Percentiles rank a stretch among this genome's conserved stretches.
phyloP scores from a whole-genome alignment of 2,329 filamentous ascomycete species.

The Arthrobotrys pseudoclavata region DNA sequence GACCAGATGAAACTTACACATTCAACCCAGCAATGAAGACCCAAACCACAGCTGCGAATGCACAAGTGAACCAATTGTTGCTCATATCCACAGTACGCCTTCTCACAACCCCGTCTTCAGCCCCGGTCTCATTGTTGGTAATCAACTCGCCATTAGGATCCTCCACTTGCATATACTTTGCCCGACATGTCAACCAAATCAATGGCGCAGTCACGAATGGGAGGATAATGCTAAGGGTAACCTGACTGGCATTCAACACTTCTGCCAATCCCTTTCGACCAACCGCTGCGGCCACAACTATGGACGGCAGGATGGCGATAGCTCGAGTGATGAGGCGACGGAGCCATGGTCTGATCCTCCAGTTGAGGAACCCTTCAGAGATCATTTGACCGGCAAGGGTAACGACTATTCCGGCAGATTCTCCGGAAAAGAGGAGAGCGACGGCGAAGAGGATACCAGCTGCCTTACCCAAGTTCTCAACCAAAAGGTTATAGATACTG shows the following conservation, averaged over 20 bases:
- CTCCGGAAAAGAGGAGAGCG: constrained; percentile 82
- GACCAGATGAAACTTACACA: constrained; percentile 62
- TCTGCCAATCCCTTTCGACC: constrained; percentile 78
- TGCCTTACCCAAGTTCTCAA: constrained; percentile 76
- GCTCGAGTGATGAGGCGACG: constrained; percentile 81
- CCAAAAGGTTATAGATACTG: constrained; percentile 81
- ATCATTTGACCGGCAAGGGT: constrained; percentile 93
- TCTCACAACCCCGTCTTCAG: constrained; percentile 62
- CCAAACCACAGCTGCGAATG: constrained; percentile 77
- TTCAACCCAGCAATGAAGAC: constrained; percentile 82
- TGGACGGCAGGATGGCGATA: constrained; percentile 84
- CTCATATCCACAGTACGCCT: constrained; percentile 73
- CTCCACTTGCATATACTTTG: constrained; percentile 81
- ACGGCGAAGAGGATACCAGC: constrained; percentile 88
- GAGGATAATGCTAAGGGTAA: constrained; percentile 81
- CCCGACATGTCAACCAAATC: constrained; percentile 85
- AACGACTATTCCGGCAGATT: constrained; percentile 86
- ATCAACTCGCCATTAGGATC: constrained; percentile 62
- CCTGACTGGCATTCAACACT: constrained; percentile 82
- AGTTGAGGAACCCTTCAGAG: constrained; percentile 82
- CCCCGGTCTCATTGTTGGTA: constrained; percentile 64
- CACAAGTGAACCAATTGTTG: constrained; percentile 77
- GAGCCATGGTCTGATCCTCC: constrained; percentile 81
- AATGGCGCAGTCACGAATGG: constrained; percentile 86
- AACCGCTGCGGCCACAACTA: constrained; percentile 85